Conservation (phyloP, 495 filamentous ascomycete genomes). For the Talaromyces liani region DNA sequence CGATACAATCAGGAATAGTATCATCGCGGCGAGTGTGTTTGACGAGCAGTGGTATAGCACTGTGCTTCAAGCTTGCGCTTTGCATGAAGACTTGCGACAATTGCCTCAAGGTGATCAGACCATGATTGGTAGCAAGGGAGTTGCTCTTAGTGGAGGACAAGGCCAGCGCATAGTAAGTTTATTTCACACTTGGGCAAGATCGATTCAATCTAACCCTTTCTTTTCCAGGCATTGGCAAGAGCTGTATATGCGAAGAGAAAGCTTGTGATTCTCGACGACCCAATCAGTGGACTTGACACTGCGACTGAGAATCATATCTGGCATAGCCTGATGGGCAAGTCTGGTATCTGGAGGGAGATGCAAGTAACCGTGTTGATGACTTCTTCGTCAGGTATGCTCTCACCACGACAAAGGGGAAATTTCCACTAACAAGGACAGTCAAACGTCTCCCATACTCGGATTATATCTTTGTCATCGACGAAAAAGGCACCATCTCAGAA, state of each 20-base stretch:
- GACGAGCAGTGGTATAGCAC: constrained; percentile 53
- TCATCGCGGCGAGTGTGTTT: constrained; percentile 45
- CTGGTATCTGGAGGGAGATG: constrained; percentile 44
- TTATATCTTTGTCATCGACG: constrained; percentile 43
- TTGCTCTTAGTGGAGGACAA: constrained; percentile 59
- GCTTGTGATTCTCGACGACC: constrained; percentile 50
- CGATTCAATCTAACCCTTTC: neutral
- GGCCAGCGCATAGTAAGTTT: constrained; percentile 50
- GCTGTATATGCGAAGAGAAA: constrained; percentile 50
- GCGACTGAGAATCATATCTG: constrained; percentile 56
- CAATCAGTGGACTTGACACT: constrained; percentile 54
- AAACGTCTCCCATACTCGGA: constrained; percentile 44
- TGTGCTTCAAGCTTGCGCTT: constrained; percentile 57
- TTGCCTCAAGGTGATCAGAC: constrained; percentile 52
- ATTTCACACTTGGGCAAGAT: neutral
- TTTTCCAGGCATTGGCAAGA: constrained; percentile 40
- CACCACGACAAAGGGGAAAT: neutral
- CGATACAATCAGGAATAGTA: constrained; percentile 49
- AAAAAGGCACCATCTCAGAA: constrained; percentile 35
- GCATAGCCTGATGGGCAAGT: constrained; percentile 43
- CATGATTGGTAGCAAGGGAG: constrained; percentile 55
- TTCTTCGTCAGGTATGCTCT: constrained; percentile 30
- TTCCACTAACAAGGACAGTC: constrained; percentile 15
- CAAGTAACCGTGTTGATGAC: constrained; percentile 45
- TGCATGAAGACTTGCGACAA: constrained; percentile 48